Conservation (phyloP, 2,329 filamentous ascomycete genomes). For the Orbilia oligospora region DNA sequence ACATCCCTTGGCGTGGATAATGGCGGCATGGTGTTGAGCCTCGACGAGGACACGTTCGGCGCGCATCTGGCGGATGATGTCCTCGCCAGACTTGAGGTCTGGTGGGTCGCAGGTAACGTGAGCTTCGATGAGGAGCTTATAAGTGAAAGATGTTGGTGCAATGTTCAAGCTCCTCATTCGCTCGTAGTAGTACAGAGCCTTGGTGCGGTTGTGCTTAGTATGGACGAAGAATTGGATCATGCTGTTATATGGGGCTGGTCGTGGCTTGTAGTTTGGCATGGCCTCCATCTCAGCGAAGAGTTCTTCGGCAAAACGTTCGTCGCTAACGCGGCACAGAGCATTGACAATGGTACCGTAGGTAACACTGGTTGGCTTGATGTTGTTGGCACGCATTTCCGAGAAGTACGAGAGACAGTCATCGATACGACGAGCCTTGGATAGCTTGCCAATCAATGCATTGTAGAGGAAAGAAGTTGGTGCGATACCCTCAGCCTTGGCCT, state of each 20-base stretch:
- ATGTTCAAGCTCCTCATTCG: constrained; percentile 92
- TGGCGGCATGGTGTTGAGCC: constrained; percentile 92
- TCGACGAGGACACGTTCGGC: constrained; percentile 82
- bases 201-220: constrained; percentile 93
- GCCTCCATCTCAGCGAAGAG: constrained; percentile 99
- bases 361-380: constrained; percentile 95
- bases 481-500: constrained; percentile 91
- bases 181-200: constrained; percentile 94
- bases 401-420: constrained; percentile 99
- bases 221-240: constrained; percentile 99
- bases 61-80: constrained; percentile 83
- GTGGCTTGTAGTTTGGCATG: constrained; percentile 98
- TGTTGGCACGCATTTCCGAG: constrained; percentile 92
- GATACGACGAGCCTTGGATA: constrained; percentile 96
- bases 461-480: constrained; percentile 97
- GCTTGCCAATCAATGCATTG: constrained; percentile 97
- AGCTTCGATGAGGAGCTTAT: constrained; percentile 96
- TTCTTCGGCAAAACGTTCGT: constrained; percentile 97
- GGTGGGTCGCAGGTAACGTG: constrained; percentile 93
- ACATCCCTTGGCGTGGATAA: constrained; percentile 96
- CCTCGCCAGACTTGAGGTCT: constrained; percentile 88
- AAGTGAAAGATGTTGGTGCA: constrained; percentile 92
- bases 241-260: constrained; percentile 97
- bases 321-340: constrained; percentile 94
- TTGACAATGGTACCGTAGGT: constrained; percentile 99